Evolutionary conservation across 1,139 yeast genomes (phyloP).

Genomic region (Candida anutae): DNA sequence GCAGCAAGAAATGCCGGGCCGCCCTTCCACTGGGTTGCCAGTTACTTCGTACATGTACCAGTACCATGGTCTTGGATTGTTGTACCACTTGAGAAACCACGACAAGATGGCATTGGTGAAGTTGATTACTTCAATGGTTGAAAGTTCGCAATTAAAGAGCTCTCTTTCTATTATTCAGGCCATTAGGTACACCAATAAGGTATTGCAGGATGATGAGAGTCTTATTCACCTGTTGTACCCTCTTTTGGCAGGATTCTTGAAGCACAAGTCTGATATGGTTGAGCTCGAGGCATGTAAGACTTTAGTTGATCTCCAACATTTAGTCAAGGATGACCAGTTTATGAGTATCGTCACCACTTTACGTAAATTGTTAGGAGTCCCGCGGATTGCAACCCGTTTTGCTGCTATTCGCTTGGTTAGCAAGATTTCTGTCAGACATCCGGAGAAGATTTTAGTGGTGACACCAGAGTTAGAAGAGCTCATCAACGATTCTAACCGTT

Average conservation of each 20-base stretch:
- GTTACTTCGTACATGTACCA: conserved; percentile 77
- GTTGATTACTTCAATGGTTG: conserved; percentile 73
- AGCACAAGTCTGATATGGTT: conserved; percentile 83
- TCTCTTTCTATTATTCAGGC: conserved; percentile 79
- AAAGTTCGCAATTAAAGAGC: conserved; percentile 54
- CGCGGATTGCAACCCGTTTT: conserved; percentile 84
- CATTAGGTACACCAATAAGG: conserved; percentile 71
- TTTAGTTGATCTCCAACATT: conserved; percentile 53
- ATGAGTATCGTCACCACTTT: conserved; percentile 61
- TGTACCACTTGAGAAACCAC: conserved; percentile 81
- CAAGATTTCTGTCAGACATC: conserved; percentile 73
- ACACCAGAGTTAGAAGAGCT: conserved; percentile 79
- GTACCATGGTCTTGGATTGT: conserved; percentile 89
- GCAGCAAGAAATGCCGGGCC: conserved; percentile 48
- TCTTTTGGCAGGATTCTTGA: conserved; percentile 61
- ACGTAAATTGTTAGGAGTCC: conserved; percentile 75
- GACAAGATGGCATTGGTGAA: conserved; percentile 94
- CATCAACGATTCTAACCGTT: conserved; percentile 82
- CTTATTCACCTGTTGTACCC: conserved; percentile 52
- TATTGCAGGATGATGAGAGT: conserved; percentile 53
- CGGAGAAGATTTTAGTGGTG: conserved; percentile 63
- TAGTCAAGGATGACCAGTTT: conserved; percentile 56
- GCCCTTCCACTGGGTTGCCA: conserved; percentile 45
- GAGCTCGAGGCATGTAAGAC: conserved; percentile 91
- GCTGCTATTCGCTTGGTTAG: conserved; percentile 89